Evolutionary conservation across 495 filamentous ascomycete genomes (phyloP).

Genomic region (Saxophila tyrrhenica): DNA sequence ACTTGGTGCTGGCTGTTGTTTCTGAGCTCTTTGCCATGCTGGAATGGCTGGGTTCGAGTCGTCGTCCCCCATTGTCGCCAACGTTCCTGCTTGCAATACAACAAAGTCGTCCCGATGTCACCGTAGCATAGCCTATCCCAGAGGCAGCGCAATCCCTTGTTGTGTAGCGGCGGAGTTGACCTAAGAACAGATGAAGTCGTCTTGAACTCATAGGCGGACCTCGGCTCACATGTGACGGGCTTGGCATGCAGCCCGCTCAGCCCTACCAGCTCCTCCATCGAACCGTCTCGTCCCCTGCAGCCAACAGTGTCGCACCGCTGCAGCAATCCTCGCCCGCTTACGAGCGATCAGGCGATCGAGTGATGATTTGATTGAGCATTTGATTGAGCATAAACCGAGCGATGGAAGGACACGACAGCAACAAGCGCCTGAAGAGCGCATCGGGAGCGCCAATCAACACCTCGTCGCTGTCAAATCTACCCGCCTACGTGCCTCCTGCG

Average conservation of each 20-base stretch:
- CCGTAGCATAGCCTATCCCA: too few relatives aligned
- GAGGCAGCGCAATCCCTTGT: too few relatives aligned
- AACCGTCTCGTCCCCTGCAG: background rate
- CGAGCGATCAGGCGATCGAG: too few relatives aligned
- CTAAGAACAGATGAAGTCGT: too few relatives aligned
- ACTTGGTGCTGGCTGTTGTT: background rate
- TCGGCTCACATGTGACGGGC: background rate
- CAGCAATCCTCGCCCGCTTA: too few relatives aligned
- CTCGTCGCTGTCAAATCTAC: too few relatives aligned
- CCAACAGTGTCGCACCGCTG: too few relatives aligned
- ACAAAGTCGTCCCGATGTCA: too few relatives aligned
- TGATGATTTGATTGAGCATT: too few relatives aligned
- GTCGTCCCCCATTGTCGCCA: conserved; percentile 14
- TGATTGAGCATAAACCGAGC: background rate
- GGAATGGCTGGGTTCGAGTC: conserved; percentile 30
- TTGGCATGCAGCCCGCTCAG: background rate
- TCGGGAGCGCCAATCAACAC: conserved; percentile 5
- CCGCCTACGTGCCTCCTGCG: too few relatives aligned
- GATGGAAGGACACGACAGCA: conserved; percentile 6
- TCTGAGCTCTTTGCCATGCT: conserved; percentile 34
- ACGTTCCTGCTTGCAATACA: too few relatives aligned
- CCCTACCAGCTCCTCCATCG: background rate
- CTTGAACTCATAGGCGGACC: background rate
- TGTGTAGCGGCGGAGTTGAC: too few relatives aligned
- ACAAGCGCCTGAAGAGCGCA: conserved; percentile 16